A percentile compares a stretch with the other conserved stretches of the same genome.
phyloP scores from a whole-genome alignment of 2,329 filamentous ascomycete species.

The Chalaropsis ovoidea region DNA sequence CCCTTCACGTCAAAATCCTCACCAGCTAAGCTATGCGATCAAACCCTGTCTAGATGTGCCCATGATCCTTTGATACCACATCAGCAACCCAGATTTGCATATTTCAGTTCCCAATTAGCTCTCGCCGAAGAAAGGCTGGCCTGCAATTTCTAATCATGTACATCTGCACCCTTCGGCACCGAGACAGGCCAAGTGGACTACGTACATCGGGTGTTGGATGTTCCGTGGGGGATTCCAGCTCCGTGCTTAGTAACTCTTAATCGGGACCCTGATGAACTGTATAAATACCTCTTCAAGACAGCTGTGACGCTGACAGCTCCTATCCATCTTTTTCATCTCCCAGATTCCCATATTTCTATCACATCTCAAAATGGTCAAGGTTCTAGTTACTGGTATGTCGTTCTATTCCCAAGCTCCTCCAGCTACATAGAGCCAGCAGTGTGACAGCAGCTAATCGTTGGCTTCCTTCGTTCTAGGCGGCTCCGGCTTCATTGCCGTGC shows the following conservation, averaged over 20 bases:
- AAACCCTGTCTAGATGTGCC: background rate
- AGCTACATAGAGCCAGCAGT: background rate
- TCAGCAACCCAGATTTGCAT: no score
- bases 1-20: background rate
- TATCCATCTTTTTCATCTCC: background rate
- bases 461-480: slow-evolving; percentile 33
- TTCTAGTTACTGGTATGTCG: slow-evolving; percentile 38
- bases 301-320: no score
- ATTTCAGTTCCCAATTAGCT: background rate
- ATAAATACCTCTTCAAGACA: background rate
- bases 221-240: background rate
- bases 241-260: no score
- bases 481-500: slow-evolving; percentile 46
- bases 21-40: background rate
- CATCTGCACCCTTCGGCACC: background rate
- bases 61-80: background rate
- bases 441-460: background rate
- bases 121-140: background rate
- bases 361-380: slow-evolving; percentile 36
- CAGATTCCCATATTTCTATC: background rate
- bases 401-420: background rate
- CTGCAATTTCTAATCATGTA: background rate
- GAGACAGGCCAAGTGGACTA: background rate
- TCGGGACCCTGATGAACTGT: no score
- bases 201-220: background rate